phyloP scores from a whole-genome alignment of 768 basidiomycete genomes.

The Rhodotorula graminis region DNA sequence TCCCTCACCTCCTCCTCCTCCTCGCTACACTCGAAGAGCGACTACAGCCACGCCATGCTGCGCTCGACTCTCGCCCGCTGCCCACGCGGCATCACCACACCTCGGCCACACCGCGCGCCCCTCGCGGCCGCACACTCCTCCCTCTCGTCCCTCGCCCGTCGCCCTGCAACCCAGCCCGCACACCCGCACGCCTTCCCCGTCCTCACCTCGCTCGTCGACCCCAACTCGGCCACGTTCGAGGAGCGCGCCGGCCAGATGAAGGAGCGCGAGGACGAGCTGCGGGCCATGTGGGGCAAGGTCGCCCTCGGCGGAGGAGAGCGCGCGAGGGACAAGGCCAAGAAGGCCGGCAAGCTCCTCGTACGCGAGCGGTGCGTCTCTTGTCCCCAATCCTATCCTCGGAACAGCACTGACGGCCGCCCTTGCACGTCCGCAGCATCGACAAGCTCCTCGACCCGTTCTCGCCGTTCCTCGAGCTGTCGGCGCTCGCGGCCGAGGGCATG shows the following conservation, averaged over 20 bases:
- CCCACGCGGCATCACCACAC: no score
- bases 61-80: not conserved
- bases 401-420: constrained; percentile 55
- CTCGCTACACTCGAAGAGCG: no score
- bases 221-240: constrained; percentile 65
- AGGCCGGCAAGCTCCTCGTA: constrained; percentile 74
- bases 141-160: not conserved
- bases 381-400: constrained; percentile 48
- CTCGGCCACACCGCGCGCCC: no score
- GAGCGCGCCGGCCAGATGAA: constrained; percentile 67
- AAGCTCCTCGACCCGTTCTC: constrained; percentile 76
- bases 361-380: constrained; percentile 63
- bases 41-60: no score
- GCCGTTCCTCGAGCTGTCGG: constrained; percentile 82
- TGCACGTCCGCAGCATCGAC: constrained; percentile 55
- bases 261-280: constrained; percentile 52
- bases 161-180: not conserved
- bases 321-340: constrained; percentile 67
- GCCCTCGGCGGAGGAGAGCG: constrained; percentile 68
- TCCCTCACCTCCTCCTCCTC: no score
- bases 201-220: constrained; percentile 66
- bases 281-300: constrained; percentile 60
- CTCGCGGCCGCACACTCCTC: not conserved
- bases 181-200: constrained; percentile 51
- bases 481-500: constrained; percentile 79